These are phyloP conservation scores for Pisolithus thermaeus DNA, from an alignment of 1,284 basidiomycete species.

Conservation along the genomic window DNA sequence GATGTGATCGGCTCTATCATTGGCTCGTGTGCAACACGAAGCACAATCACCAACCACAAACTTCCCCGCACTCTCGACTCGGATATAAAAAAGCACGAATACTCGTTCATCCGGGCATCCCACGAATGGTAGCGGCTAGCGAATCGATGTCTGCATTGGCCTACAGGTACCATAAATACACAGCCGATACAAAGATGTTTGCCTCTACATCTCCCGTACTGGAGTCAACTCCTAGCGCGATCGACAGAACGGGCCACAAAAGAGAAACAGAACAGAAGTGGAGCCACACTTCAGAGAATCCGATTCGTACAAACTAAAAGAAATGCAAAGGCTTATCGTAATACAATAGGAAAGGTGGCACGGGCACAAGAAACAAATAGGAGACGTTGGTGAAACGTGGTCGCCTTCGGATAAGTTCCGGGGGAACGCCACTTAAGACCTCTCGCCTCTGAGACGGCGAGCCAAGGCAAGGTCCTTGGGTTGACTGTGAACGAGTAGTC, in stretches of 20 bases:
- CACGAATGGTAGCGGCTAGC: too few species aligned
- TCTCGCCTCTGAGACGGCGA: conserved; percentile 84
- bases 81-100: too few species aligned
- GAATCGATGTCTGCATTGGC: conserved; percentile 1
- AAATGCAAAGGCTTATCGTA: conserved; percentile 20
- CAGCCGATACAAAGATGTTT: neutral
- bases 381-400: neutral
- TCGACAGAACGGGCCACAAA: neutral
- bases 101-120: too few species aligned
- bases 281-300: neutral
- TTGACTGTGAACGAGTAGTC: conserved; percentile 41
- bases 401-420: neutral
- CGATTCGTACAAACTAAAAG: conserved; percentile 28
- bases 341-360: conserved; percentile 8
- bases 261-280: neutral
- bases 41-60: too few species aligned
- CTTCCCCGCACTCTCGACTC: too few species aligned
- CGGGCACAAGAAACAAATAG: conserved; percentile 9
- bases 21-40: too few species aligned
- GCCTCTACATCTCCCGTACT: neutral
- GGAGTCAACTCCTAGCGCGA: neutral
- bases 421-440: conserved; percentile 51
- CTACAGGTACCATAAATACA: neutral
- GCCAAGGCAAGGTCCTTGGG: conserved; percentile 87
- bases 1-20: too few species aligned